Conservation (phyloP, 805 yeast genomes). For the Lachancea mirantina region DNA sequence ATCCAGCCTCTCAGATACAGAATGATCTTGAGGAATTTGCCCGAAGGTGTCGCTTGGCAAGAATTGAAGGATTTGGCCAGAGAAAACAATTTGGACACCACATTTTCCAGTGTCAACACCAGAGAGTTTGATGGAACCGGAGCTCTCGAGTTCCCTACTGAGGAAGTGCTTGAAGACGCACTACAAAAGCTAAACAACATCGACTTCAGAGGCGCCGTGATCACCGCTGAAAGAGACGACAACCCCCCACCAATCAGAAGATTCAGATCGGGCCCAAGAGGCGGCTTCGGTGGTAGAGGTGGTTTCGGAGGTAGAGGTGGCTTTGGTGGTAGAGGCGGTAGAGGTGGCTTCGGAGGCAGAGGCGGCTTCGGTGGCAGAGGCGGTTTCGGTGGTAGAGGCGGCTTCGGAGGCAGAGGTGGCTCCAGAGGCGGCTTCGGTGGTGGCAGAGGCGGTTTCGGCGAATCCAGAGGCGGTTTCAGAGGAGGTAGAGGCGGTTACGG, state of each 20-base stretch:
- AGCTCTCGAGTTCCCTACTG: constrained; percentile 44
- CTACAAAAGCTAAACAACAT: constrained; percentile 64
- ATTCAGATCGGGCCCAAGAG: constrained; percentile 41
- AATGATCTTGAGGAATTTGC: constrained; percentile 61
- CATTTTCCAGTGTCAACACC: constrained; percentile 44
- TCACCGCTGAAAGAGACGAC: constrained; percentile 73
- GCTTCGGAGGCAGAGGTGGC: constrained; percentile 34
- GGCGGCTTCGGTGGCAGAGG: constrained; percentile 35
- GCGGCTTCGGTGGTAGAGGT: constrained; percentile 44
- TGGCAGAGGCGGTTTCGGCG: constrained; percentile 40
- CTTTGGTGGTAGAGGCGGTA: constrained; percentile 41
- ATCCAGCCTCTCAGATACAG: constrained; percentile 63
- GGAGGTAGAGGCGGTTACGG: constrained; percentile 33
- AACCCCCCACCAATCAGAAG: constrained; percentile 43
- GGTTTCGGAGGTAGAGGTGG: constrained; percentile 38
- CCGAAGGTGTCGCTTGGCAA: constrained; percentile 79
- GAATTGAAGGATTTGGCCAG: constrained; percentile 85
- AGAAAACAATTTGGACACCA: constrained; percentile 60
- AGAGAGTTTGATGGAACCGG: constrained; percentile 43
- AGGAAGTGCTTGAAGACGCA: constrained; percentile 71
- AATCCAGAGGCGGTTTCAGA: constrained; percentile 34
- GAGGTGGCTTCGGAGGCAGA: constrained; percentile 28
- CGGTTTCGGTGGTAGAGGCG: constrained; percentile 33
- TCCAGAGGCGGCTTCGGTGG: constrained; percentile 32
- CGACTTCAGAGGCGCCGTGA: constrained; percentile 61